Evolutionary conservation across 495 filamentous ascomycete species (phyloP), one percentile per base, ranked within the genome.

Genomic region (Penicillium herquei): DNA sequence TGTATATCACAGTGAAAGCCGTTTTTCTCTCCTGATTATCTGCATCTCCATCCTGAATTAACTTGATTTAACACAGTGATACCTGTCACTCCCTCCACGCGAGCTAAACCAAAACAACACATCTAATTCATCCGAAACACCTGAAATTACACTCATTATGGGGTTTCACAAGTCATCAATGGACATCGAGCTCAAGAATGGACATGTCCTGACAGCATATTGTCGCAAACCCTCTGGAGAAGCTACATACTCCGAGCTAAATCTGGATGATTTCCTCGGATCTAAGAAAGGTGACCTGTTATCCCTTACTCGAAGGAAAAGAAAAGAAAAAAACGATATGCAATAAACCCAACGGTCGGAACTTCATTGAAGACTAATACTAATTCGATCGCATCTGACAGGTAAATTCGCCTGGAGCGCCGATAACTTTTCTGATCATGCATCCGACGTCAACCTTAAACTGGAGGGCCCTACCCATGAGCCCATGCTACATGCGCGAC

Each of bases 131-230:
- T n/a, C 21, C 21, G 21, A 26, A 26, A 49, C 30, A 34, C 0
- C 30, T 3, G 39, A 39, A 12, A 31, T 21, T 43, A 26, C 13
- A 44, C 4, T 1, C 32, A 52, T 7, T 48, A 68, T 68, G 65
- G 62, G 62, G 35, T 68, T 68, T 55, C 65, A 68, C 48, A 64
- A 45, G 33, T 59, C 65, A 33, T 62, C 63, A 9, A 63, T 52
- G 60, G 40, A 59, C 49, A 59, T 68, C 39, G 35, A 62, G 34
- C 53, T 66, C 33, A 64, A 61, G 46, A 43, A 62, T 16, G 45
- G 54, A 3, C 65, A 68, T 42, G 16, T 64, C 41, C 57, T 66
- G 18, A 52, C 50, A 26, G 65, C 63, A 33, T 62, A 68, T 41
- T 68, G 65, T 34, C 47, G 46, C 8, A 52, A 57, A 3, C 63